Base-by-base conservation (phyloP, 768 basidiomycete genomes). In the Terana coerulea region DNA sequence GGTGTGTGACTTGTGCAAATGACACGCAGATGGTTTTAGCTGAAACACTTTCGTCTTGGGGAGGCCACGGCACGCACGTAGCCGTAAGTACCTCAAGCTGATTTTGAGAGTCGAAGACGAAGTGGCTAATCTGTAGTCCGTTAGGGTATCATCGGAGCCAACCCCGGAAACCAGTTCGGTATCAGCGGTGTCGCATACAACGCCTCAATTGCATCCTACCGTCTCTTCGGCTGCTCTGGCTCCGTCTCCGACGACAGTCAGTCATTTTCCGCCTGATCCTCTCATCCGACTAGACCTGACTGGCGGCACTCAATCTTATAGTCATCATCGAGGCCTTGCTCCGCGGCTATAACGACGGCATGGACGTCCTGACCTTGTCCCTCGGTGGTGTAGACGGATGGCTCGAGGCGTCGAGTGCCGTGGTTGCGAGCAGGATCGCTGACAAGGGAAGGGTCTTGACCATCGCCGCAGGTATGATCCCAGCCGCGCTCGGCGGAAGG, bases 131-230 rank as follows among this genome's bases (percentile, higher is more conserved):
- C n/a, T n/a, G n/a, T n/a, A n/a, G n/a, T n/a, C n/a, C n/a, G n/a
- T 7, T 28, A 44, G 43, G 43, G 82, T 9, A 84, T 84, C 59
- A 75, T 84, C 47, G 83, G 79, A 14, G 80, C 80, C 21, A 67
- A 80, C 52, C 76, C 79, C 1, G 75, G 68, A 41, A 87, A 86
- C 59, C 59, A 64, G 34, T 83, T 78, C 70, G 80, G 79, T 64
- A 78, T 87, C 59, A 80, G 78, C 37, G 87, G 87, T 49, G 84
- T 85, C 37, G 85, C 86, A 3, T 84, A 77, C 51, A 72, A 74
- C 1, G 79, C 83, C 0, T 74, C 74, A 1, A 65, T 86, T 33
- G 75, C 68, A 5, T 62, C 73, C 8, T 82, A 81, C 67, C 65
- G 81, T 46, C 69, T 86, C 6, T 86, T 84, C 59, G 79, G 81